phyloP scores from a whole-genome alignment of 2,329 filamentous ascomycete species.

The Fusarium domesticum region DNA sequence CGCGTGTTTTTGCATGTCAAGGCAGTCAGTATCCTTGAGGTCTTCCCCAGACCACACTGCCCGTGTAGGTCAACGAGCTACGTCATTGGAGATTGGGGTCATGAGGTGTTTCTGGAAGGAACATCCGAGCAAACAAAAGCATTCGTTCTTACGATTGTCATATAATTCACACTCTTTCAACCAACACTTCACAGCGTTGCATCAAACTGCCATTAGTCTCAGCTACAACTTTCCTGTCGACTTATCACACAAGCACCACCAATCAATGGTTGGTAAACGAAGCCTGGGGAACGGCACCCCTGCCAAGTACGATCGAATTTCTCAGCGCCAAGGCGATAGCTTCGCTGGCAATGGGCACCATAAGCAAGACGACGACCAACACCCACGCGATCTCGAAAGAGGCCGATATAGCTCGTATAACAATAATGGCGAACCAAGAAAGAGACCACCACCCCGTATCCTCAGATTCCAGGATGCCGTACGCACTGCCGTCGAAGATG shows the following conservation, averaged over 20 bases:
- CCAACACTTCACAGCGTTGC: neutral
- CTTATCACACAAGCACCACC: neutral
- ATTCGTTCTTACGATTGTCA: neutral
- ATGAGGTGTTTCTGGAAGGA: neutral
- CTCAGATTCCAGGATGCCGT: constrained; percentile 41
- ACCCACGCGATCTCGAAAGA: constrained; percentile 24
- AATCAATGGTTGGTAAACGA: constrained; percentile 24
- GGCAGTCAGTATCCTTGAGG: too few relatives aligned
- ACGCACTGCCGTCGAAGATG: constrained; percentile 30
- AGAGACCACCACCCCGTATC: constrained; percentile 17
- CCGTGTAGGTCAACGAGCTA: too few relatives aligned
- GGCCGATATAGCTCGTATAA: constrained; percentile 9
- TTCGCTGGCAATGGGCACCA: constrained; percentile 10
- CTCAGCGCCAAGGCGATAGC: constrained; percentile 10
- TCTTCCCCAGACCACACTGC: neutral
- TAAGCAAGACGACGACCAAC: constrained; percentile 6
- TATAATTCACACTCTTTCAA: neutral
- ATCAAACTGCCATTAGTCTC: neutral
- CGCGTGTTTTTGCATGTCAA: constrained; percentile 1
- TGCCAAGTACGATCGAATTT: neutral
- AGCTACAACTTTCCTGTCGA: neutral
- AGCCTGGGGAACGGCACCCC: constrained; percentile 5
- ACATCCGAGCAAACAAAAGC: neutral
- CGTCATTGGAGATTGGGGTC: neutral
- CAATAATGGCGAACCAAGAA: constrained; percentile 2